A percentile compares a stretch with the other conserved stretches of the same genome.
Evolutionary conservation across 1,284 basidiomycete genomes (phyloP).

Genomic region (Phellinidium pouzarii): DNA sequence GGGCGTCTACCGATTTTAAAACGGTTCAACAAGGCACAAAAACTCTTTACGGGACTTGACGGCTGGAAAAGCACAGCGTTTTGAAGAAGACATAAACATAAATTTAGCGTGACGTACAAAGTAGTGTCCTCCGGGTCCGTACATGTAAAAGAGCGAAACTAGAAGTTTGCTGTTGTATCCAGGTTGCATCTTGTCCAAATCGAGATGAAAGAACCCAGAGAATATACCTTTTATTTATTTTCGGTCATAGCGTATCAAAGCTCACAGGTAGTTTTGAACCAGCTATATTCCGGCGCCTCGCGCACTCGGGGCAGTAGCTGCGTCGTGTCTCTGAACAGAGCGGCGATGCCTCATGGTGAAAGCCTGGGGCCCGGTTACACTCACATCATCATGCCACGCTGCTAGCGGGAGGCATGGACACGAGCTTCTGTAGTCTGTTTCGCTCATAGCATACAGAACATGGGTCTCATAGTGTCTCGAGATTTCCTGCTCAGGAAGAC

Average conservation of each 20-base stretch:
- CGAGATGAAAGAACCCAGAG: constrained; percentile 3
- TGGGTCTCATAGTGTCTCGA: constrained; percentile 4
- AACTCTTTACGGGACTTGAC: too few species aligned
- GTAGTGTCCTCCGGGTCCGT: constrained; percentile 13
- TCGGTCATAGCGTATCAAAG: too few species aligned
- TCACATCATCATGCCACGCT: constrained; percentile 9
- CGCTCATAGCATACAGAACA: not conserved
- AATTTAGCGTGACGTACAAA: constrained; percentile 12
- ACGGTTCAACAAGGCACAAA: constrained; percentile 12
- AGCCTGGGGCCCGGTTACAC: constrained; percentile 8
- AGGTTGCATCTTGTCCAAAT: constrained; percentile 4
- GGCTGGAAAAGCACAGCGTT: constrained; percentile 5
- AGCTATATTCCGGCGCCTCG: constrained; percentile 1
- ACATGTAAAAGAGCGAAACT: constrained; percentile 6
- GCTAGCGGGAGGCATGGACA: constrained; percentile 11
- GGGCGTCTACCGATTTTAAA: constrained; percentile 14
- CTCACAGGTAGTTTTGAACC: too few species aligned
- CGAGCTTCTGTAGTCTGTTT: not conserved
- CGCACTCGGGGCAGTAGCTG: constrained; percentile 13
- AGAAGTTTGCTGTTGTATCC: constrained; percentile 9
- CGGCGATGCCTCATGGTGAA: constrained; percentile 14
- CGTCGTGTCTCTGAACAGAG: constrained; percentile 1
- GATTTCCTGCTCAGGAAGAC: constrained; percentile 5
- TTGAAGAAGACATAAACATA: constrained; percentile 1
- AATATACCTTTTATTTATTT: constrained; percentile 2